These are phyloP conservation scores for Adenanthera pavonina DNA, from an alignment of 306 rosid species.

Conservation along the genomic window DNA sequence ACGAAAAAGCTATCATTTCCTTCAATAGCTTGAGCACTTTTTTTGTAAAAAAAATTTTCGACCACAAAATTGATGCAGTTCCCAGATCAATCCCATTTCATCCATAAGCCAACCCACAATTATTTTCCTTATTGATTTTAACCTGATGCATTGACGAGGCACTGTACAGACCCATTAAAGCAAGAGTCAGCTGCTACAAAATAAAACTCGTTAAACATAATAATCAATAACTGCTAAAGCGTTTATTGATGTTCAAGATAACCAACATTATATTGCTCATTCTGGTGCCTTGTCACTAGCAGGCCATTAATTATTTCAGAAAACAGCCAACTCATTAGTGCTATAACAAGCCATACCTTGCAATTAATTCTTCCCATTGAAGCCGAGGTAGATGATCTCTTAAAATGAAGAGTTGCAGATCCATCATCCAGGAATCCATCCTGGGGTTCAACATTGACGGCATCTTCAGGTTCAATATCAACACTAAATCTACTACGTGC, in stretches of 20 bases:
- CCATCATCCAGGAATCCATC: constrained; percentile 90
- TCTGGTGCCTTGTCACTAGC: constrained; percentile 10
- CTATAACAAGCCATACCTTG: constrained; percentile 69
- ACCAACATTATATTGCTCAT: constrained; percentile 22
- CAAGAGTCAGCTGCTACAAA: background rate
- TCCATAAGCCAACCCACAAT: background rate
- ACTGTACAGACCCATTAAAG: background rate
- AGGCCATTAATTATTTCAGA: constrained; percentile 12
- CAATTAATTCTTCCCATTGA: constrained; percentile 79
- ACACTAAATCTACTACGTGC: constrained; percentile 85
- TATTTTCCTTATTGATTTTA: background rate
- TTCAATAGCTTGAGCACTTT: background rate
- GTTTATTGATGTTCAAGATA: constrained; percentile 17
- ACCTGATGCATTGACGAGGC: background rate
- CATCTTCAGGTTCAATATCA: constrained; percentile 82
- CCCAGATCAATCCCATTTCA: background rate
- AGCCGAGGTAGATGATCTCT: constrained; percentile 65
- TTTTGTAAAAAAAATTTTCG: background rate
- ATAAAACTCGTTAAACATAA: background rate
- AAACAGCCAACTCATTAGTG: constrained; percentile 30
- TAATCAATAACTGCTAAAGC: constrained; percentile 25
- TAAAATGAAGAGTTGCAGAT: constrained; percentile 76
- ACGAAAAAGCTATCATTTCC: background rate
- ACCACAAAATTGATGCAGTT: background rate
- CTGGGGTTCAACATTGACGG: constrained; percentile 66